Base-by-base conservation (phyloP, 148 eudicot species). In the Diospyros lotus region DNA sequence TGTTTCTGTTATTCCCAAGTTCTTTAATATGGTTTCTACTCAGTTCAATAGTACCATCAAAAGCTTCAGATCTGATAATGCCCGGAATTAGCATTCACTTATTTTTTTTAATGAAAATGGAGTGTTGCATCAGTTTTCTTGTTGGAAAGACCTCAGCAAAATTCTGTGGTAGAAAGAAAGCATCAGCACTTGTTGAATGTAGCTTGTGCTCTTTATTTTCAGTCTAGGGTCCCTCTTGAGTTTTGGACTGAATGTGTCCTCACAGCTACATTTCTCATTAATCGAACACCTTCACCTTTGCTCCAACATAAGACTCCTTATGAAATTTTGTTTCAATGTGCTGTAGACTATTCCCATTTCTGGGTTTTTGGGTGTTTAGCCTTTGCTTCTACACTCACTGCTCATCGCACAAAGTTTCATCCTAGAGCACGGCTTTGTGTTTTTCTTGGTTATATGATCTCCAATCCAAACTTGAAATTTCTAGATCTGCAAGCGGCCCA, bases 371-470 rank as follows among this genome's bases (percentile, higher is more conserved):
- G 62, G 1, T 70, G 60, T 28, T 71, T 71, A 9, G 63, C 64
- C 4, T 56, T 72, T 12, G 64, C 51, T 8, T 69, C 56, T 7
- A 69, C 46, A 10, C 43, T 46, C 1, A 9, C 73, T 52, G 58
- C 46, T 48, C 63, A 72, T 13, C 9, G 50, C 3, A 15, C 46
- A 0, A 39, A 40, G 18, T 42, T 66, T 43, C 18, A 66, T 11
- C 69, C 67, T 64, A 2, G 67, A 18, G 1, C 67, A 9, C 43
- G 1, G 0, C 43, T n/a, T 0, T 9, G 61, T 18, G 7, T 54
- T 39, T 40, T 71, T 4, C n/a, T 71, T 53, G 73, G 75, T 72
- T 72, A 72, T 11, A 42, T 66, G 69, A 66, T 43, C 5, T 66
- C 3, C 51, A 42, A 43, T 1, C 69, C 28, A 66, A 66, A 41